Percentiles rank a stretch among this genome's conserved stretches.
These are phyloP conservation scores for Pseudocercospora macadamiae DNA, from an alignment of 2,329 filamentous ascomycete species.

Conservation along the genomic window DNA sequence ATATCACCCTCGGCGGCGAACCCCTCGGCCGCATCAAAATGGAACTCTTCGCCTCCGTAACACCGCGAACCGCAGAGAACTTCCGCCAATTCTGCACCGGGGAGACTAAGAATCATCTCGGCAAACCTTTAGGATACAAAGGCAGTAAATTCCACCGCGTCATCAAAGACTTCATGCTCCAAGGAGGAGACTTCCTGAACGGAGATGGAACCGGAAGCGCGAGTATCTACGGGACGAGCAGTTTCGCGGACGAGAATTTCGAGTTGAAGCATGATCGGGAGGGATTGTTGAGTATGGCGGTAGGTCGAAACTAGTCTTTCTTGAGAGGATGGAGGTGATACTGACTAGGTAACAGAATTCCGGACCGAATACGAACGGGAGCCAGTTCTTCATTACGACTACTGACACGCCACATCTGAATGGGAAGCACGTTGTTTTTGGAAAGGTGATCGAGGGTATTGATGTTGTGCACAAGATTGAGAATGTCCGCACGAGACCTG, in stretches of 20 bases:
- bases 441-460: conserved; percentile 85
- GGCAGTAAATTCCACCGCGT: conserved; percentile 92
- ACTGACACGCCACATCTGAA: conserved; percentile 85
- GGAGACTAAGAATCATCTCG: conserved; percentile 77
- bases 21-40: conserved; percentile 85
- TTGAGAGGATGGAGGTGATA: not conserved
- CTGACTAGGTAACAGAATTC: conserved; percentile 65
- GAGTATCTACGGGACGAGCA: conserved; percentile 80
- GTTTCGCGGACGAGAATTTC: conserved; percentile 92
- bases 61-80: conserved; percentile 83
- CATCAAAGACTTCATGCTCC: conserved; percentile 96
- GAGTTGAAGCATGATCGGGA: conserved; percentile 73
- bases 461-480: conserved; percentile 93
- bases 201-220: conserved; percentile 88
- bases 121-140: conserved; percentile 89
- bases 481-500: conserved; percentile 78
- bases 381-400: conserved; percentile 96
- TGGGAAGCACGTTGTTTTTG: conserved; percentile 94
- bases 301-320: conserved; percentile 51
- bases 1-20: conserved; percentile 80
- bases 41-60: conserved; percentile 83
- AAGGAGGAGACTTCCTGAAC: conserved; percentile 93
- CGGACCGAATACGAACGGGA: conserved; percentile 89
- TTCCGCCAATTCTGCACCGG: conserved; percentile 97
- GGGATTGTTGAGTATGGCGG: conserved; percentile 90